Evolutionary conservation across 2,329 filamentous ascomycete species (phyloP), one percentile per base, ranked within the genome.

Genomic region (Arthrobotrys sphaeroides): DNA sequence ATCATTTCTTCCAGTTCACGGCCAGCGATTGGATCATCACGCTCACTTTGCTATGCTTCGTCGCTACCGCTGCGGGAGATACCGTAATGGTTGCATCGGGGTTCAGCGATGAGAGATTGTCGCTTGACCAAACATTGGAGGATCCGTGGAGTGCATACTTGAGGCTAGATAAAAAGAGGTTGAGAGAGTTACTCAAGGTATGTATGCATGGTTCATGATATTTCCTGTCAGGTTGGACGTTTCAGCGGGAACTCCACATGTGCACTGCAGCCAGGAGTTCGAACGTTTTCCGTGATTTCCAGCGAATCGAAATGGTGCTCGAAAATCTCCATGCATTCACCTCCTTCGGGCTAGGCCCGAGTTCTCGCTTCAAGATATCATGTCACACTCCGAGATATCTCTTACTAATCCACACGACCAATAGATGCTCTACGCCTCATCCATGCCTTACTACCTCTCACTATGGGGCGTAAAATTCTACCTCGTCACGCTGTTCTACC

Each of bases 381-480:
- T 20, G 53, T 42, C 36, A 59, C 43, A 69, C 10, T 5, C n/a
- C 22, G n/a, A n/a, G n/a, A 45, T 43, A 20, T 1, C 26, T 43
- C 38, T 13, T 28, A 26, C 26, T 60, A 31, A 43, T 5, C 18
- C 40, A 45, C 38, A 5, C 9, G 16, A 55, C 26, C 0, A 31
- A 6, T 51, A 73, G 62, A 38, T 73, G 42, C 40, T 67, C 10
- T 73, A 66, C 26, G 20, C 42, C 18, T 60, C 69, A 4, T 31
- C 60, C 7, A 28, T 45, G 22, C 40, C 53, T 16, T 73, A 55
- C 18, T 42, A 31, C 16, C 24, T 60, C 16, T 38, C 60, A 13
- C 5, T 73, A 13, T 73, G 69, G 69, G 49, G 60, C 12, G 60
- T 66, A 38, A 73, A 73, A 38, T 53, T 73, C n/a, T 66, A 65